Conservation (phyloP, 768 basidiomycete species). For the Collybiopsis luxurians region DNA sequence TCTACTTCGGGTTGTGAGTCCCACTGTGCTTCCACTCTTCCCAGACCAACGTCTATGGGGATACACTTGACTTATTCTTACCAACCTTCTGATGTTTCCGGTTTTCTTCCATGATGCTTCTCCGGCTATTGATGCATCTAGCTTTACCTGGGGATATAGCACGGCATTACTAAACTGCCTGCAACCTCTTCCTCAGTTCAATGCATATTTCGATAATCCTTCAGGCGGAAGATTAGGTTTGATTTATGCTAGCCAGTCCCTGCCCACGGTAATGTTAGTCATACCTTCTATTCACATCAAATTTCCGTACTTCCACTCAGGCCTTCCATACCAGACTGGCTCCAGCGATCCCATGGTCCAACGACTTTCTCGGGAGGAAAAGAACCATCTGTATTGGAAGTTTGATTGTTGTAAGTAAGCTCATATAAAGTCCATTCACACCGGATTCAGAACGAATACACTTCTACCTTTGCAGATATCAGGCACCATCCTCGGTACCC, state of each 20-base stretch:
- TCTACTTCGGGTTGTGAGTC: constrained; percentile 6
- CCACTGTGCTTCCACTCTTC: neutral
- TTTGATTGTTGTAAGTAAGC: neutral
- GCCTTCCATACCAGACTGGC: neutral
- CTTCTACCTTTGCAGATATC: neutral
- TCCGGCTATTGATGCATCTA: neutral
- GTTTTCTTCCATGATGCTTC: neutral
- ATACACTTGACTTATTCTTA: too few species aligned
- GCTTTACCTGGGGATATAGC: constrained; percentile 7
- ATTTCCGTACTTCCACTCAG: neutral
- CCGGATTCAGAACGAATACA: neutral
- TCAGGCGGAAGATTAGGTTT: constrained; percentile 1
- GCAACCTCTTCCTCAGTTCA: constrained; percentile 3
- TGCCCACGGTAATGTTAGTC: constrained; percentile 5
- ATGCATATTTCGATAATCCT: constrained; percentile 5
- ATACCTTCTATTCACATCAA: neutral
- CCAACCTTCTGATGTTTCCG: neutral
- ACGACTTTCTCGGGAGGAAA: constrained; percentile 1
- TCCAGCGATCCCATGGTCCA: constrained; percentile 6
- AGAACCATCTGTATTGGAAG: constrained; percentile 4
- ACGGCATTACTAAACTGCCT: constrained; percentile 4
- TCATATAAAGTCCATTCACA: neutral
- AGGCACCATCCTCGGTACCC: constrained; percentile 3
- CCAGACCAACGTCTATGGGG: too few species aligned
- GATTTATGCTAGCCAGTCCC: constrained; percentile 4